phyloP scores from a whole-genome alignment of 768 basidiomycete species.

The Mrakia hoshinonis region DNA sequence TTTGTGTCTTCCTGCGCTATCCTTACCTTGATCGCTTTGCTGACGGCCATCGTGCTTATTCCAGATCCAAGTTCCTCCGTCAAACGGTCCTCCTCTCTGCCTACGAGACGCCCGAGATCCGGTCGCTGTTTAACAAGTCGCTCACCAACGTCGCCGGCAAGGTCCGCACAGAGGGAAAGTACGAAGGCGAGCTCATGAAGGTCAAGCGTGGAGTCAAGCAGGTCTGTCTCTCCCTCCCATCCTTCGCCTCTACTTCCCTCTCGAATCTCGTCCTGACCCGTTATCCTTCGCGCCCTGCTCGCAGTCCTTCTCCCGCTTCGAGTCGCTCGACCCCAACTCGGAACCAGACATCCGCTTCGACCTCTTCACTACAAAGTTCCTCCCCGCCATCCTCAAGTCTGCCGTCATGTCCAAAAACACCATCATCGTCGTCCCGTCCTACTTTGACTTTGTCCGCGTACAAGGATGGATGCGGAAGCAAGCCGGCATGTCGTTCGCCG shows the following conservation, averaged over 20 bases:
- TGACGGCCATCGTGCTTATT: not conserved
- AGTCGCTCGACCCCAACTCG: conserved; percentile 57
- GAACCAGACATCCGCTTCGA: conserved; percentile 82
- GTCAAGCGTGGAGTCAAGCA: conserved; percentile 79
- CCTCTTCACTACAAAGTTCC: conserved; percentile 77
- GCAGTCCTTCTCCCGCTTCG: conserved; percentile 67
- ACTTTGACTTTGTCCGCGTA: conserved; percentile 90
- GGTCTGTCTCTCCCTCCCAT: conserved; percentile 43
- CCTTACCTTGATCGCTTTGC: not conserved
- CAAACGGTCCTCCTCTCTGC: conserved; percentile 81
- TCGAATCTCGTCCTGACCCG: not conserved
- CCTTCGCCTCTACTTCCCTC: not conserved
- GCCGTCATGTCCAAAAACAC: conserved; percentile 88
- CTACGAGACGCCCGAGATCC: conserved; percentile 80
- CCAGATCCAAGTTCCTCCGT: conserved; percentile 61
- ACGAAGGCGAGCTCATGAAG: conserved; percentile 54
- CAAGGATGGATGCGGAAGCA: conserved; percentile 75
- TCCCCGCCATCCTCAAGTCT: conserved; percentile 76
- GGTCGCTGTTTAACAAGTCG: conserved; percentile 63
- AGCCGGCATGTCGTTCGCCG: conserved; percentile 60
- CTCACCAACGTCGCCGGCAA: conserved; percentile 82
- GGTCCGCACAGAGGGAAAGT: conserved; percentile 58
- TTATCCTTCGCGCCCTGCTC: not conserved
- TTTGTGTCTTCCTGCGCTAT: not conserved
- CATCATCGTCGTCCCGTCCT: conserved; percentile 81